phyloP scores from a whole-genome alignment of 345 rosid species.

The Arabis alpina region DNA sequence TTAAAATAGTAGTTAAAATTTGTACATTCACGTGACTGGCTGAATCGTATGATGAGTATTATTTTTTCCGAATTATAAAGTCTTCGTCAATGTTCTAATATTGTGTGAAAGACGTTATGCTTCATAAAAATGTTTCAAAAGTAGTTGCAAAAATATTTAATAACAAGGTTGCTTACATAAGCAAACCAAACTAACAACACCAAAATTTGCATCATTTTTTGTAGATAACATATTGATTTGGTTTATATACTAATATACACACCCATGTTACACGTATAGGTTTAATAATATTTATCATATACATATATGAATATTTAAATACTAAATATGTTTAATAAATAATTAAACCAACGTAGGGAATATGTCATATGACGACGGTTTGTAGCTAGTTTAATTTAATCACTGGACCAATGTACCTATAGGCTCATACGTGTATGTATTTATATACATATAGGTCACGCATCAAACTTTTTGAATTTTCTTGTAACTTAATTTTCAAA shows the following conservation, averaged over 20 bases:
- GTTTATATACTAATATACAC: slow-evolving; percentile 11
- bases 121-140: slow-evolving; percentile 6
- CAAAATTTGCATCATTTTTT: not conserved
- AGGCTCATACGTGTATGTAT: not conserved
- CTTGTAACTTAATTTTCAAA: slow-evolving; percentile 9
- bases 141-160: slow-evolving; percentile 9
- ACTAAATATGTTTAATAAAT: not conserved
- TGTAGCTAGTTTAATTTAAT: slow-evolving; percentile 33
- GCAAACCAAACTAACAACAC: slow-evolving; percentile 18
- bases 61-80: not conserved
- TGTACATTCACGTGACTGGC: slow-evolving; percentile 37
- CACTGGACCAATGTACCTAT: slow-evolving; percentile 23
- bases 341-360: slow-evolving; percentile 9
- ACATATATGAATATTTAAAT: not conserved
- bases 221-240: slow-evolving; percentile 4
- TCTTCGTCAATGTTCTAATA: slow-evolving; percentile 22
- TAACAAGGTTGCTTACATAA: slow-evolving; percentile 36
- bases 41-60: slow-evolving; percentile 13
- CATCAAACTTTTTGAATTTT: slow-evolving; percentile 19
- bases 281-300: not conserved
- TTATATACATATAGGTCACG: slow-evolving; percentile 11
- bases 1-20: slow-evolving; percentile 1
- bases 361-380: slow-evolving; percentile 55
- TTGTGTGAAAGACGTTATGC: not conserved
- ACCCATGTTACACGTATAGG: slow-evolving; percentile 30